These are phyloP conservation scores for Bruguiera hainesii DNA, from an alignment of 441 rosid genomes.

Conservation along the genomic window DNA sequence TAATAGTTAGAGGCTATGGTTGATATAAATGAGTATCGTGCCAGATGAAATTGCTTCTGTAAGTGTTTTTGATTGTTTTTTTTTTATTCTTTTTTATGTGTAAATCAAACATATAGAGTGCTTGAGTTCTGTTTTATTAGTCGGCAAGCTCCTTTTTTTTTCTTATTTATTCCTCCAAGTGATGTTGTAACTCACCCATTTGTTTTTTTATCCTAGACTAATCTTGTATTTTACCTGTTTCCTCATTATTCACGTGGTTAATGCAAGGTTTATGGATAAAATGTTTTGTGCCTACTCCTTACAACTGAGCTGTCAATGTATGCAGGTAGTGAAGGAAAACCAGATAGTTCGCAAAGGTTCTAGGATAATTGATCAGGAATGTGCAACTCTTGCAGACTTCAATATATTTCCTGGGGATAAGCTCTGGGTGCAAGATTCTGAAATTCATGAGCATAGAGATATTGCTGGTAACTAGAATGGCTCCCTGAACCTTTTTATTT, in stretches of 20 bases:
- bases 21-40: too few relatives aligned
- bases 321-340: constrained; percentile 95
- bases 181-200: constrained; percentile 5
- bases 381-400: constrained; percentile 95
- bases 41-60: too few relatives aligned
- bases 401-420: constrained; percentile 93
- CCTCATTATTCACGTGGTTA: not conserved
- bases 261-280: constrained; percentile 13
- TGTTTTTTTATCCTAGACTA: not conserved
- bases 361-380: constrained; percentile 69
- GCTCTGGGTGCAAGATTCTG: constrained; percentile 98
- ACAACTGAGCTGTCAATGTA: not conserved
- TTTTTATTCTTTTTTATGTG: too few relatives aligned
- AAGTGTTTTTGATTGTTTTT: too few relatives aligned
- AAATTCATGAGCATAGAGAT: constrained; percentile 92
- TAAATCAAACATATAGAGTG: not conserved
- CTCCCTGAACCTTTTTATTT: not conserved
- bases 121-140: not conserved
- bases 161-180: not conserved
- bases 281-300: constrained; percentile 3
- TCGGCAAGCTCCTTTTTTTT: constrained; percentile 6
- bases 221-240: constrained; percentile 5
- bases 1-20: too few relatives aligned
- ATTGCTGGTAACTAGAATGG: constrained; percentile 72
- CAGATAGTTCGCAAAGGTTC: constrained; percentile 93